Base-by-base conservation (phyloP, 2,329 filamentous ascomycete genomes). In the Botrytis sinoallii region DNA sequence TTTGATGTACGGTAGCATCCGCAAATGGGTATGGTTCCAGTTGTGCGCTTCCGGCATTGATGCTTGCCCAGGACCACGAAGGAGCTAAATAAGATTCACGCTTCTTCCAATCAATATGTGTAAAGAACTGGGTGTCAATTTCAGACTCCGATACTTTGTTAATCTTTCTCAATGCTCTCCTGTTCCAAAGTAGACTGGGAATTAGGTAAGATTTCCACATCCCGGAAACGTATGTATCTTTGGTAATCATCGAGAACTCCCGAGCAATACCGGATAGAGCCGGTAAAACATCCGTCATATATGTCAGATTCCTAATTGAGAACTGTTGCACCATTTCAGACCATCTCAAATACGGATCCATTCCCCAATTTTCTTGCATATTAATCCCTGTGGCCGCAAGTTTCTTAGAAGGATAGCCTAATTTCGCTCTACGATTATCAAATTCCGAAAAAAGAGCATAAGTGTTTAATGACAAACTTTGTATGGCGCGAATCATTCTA, bases 61-160 rank as follows among this genome's bases (percentile, higher is more conserved):
- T 70, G 29, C 74, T 72, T 20, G 73, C 73, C 73, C 74, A 75
- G 16, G 74, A 75, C 74, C 74, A 75, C 3, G 74, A 75, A 40
- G 74, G 74, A 10, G 73, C 73, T 52, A 69, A n/a, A 46, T 74
- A 75, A 48, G 48, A 42, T 35, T 59, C 63, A 18, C 42, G 63
- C 25, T 68, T 68, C 63, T 72, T 72, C 71, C 71, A 72, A 40
- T 72, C 63, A 60, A 72, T n/a, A 60, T 72, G 71, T 40, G 63
- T 48, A 38, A 48, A 72, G 38, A 42, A 68, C 8, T 67, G 22
- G 14, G 25, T 35, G 10, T 68, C 71, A 25, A 68, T 55, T 55
- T 55, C 16, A n/a, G 25, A 29, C 46, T 40, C 29, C 16, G 71
- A 68, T 68, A 68, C 63, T 35, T 48, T 68, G 16, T 40, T 35